Evolutionary conservation across 352 stramenopile species (phyloP).

Genomic region (Synura sp.): DNA sequence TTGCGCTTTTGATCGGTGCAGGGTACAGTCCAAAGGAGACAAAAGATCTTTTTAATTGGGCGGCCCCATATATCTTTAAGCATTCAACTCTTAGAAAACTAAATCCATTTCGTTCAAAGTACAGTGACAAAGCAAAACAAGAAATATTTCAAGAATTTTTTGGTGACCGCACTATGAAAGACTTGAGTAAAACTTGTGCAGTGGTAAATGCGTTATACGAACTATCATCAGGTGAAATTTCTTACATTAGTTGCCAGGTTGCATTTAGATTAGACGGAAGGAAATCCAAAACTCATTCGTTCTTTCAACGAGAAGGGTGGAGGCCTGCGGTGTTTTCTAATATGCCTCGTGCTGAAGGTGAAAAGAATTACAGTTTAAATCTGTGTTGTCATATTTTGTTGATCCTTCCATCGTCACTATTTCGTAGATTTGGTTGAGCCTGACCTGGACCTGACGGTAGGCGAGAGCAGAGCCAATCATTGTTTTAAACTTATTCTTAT

Average conservation of each 20-base stretch:
- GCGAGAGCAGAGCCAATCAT: too few species aligned
- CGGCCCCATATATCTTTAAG: slow-evolving; percentile 1
- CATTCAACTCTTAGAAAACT: not conserved
- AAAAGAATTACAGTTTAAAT: too few species aligned
- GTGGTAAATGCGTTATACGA: too few species aligned
- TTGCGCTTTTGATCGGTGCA: not conserved
- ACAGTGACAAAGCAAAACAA: slow-evolving; percentile 14
- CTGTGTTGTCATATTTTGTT: too few species aligned
- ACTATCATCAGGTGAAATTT: too few species aligned
- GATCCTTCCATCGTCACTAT: too few species aligned
- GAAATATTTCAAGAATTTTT: slow-evolving; percentile 22
- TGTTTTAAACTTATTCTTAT: too few species aligned
- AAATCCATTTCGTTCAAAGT: slow-evolving; percentile 27
- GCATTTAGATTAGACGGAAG: slow-evolving; percentile 20
- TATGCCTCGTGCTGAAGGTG: not conserved
- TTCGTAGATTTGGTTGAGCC: not conserved
- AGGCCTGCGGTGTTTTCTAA: slow-evolving; percentile 28
- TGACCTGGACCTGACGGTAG: not conserved
- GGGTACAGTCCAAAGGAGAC: slow-evolving; percentile 10
- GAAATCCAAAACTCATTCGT: slow-evolving; percentile 19
- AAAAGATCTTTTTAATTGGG: slow-evolving; percentile 2
- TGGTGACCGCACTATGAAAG: not conserved
- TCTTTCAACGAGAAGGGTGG: slow-evolving; percentile 27
- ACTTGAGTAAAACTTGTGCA: slow-evolving; percentile 9
- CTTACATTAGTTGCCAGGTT: too few species aligned